These are phyloP conservation scores for Haplosporangium sp. DNA, from an alignment of 371 early-diverging fungal genomes.

Conservation along the genomic window DNA sequence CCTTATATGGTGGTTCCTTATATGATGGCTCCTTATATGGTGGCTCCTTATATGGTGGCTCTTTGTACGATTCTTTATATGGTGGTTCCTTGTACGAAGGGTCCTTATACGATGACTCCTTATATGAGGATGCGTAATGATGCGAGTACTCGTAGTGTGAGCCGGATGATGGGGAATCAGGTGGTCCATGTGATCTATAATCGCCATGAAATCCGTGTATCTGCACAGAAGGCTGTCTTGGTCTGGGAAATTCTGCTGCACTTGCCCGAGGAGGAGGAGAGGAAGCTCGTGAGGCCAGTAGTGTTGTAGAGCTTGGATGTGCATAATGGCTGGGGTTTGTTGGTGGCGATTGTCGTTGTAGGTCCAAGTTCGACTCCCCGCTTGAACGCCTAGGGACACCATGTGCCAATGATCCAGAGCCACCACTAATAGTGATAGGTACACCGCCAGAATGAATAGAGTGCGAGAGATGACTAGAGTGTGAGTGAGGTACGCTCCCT, in stretches of 20 bases:
- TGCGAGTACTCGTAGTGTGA: conserved; percentile 30
- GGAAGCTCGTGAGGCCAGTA: conserved; percentile 11
- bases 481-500: conserved; percentile 8
- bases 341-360: conserved; percentile 37
- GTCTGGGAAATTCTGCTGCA: conserved; percentile 29
- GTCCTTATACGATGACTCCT: conserved; percentile 11
- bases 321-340: conserved; percentile 21
- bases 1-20: too few species aligned
- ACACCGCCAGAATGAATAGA: conserved; percentile 5
- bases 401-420: conserved; percentile 13
- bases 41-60: too few species aligned
- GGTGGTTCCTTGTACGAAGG: too few species aligned
- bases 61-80: too few species aligned
- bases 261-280: conserved; percentile 32
- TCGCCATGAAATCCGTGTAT: conserved; percentile 36
- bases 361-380: conserved; percentile 26
- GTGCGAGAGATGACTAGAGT: conserved; percentile 17
- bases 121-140: conserved; percentile 15
- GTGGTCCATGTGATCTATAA: conserved; percentile 22
- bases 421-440: background rate
- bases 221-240: conserved; percentile 33
- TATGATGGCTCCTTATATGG: too few species aligned
- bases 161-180: conserved; percentile 8
- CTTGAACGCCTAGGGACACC: conserved; percentile 22
- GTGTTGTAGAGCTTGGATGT: conserved; percentile 1